A percentile compares a stretch with the other conserved stretches of the same genome.
phyloP scores from a whole-genome alignment of 1,139 yeast genomes.

The Yamadazyma mexicana region DNA sequence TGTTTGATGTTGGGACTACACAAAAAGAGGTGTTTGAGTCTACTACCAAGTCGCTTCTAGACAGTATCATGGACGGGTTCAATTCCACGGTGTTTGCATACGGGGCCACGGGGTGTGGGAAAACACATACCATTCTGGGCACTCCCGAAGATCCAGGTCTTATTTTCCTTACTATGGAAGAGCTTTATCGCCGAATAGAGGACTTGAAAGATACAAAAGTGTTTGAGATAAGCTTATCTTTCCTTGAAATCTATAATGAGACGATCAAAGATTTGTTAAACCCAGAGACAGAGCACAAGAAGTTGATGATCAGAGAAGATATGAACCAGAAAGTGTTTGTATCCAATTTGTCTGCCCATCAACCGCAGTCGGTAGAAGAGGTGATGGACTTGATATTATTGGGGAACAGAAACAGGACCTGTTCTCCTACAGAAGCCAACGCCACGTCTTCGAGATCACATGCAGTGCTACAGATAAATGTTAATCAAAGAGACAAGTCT shows the following conservation, averaged over 20 bases:
- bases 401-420: slow-evolving; percentile 78
- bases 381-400: slow-evolving; percentile 74
- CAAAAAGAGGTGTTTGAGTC: slow-evolving; percentile 68
- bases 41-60: slow-evolving; percentile 73
- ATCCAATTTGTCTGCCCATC: slow-evolving; percentile 67
- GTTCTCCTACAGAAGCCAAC: slow-evolving; percentile 89
- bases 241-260: slow-evolving; percentile 88
- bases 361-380: slow-evolving; percentile 65
- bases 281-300: slow-evolving; percentile 48
- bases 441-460: slow-evolving; percentile 89
- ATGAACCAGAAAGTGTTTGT: slow-evolving; percentile 67
- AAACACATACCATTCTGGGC: slow-evolving; percentile 88
- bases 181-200: slow-evolving; percentile 63
- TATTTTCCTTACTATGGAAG: slow-evolving; percentile 76
- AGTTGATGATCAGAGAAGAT: slow-evolving; percentile 70
- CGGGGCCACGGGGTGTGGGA: slow-evolving; percentile 94
- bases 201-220: slow-evolving; percentile 52
- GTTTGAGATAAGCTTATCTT: slow-evolving; percentile 67
- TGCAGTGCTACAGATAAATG: slow-evolving; percentile 83
- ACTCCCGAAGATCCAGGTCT: slow-evolving; percentile 74
- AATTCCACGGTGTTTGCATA: slow-evolving; percentile 76
- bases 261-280: slow-evolving; percentile 75
- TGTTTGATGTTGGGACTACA: slow-evolving; percentile 64
- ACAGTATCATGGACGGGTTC: slow-evolving; percentile 76
- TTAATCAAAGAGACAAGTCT: slow-evolving; percentile 60